These are phyloP conservation scores for Syncephalastrum contaminatum DNA, from an alignment of 371 early-diverging fungal genomes.

Conservation along the genomic window DNA sequence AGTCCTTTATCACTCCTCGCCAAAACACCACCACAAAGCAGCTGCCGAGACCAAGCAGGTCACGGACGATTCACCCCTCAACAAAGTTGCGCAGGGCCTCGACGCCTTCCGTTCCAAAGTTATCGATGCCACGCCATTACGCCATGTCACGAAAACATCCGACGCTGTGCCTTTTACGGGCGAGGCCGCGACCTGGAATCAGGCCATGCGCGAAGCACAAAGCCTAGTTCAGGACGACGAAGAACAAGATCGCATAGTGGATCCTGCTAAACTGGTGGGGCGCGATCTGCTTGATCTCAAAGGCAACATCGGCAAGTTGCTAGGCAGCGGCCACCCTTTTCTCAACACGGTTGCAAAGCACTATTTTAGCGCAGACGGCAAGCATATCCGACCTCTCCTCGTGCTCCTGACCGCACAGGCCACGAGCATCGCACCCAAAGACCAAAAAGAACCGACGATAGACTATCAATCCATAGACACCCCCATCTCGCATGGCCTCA, in stretches of 20 bases:
- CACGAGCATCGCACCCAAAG: conserved; percentile 66
- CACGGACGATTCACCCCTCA: conserved; percentile 25
- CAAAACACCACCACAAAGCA: conserved; percentile 3
- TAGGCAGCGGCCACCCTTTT: conserved; percentile 85
- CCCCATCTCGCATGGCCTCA: conserved; percentile 48
- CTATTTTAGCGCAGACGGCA: conserved; percentile 88
- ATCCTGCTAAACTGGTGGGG: conserved; percentile 67
- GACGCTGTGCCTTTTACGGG: conserved; percentile 32
- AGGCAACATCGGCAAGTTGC: conserved; percentile 80
- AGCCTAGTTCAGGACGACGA: conserved; percentile 39
- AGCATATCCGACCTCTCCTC: conserved; percentile 90
- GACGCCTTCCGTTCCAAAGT: conserved; percentile 22
- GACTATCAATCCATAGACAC: conserved; percentile 56
- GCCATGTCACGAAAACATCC: conserved; percentile 14
- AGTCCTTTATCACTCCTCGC: conserved; percentile 5
- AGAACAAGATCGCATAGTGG: conserved; percentile 44
- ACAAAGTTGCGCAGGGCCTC: conserved; percentile 31
- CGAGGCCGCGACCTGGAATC: conserved; percentile 46
- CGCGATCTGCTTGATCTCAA: conserved; percentile 81
- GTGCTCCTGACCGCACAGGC: conserved; percentile 90
- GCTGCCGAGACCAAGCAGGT: conserved; percentile 16
- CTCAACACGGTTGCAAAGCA: conserved; percentile 85
- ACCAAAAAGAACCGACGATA: conserved; percentile 18
- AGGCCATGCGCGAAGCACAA: conserved; percentile 57
- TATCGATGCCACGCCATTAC: conserved; percentile 14